These are phyloP conservation scores for Microcos paniculata DNA, from an alignment of 345 rosid genomes.

Conservation along the genomic window DNA sequence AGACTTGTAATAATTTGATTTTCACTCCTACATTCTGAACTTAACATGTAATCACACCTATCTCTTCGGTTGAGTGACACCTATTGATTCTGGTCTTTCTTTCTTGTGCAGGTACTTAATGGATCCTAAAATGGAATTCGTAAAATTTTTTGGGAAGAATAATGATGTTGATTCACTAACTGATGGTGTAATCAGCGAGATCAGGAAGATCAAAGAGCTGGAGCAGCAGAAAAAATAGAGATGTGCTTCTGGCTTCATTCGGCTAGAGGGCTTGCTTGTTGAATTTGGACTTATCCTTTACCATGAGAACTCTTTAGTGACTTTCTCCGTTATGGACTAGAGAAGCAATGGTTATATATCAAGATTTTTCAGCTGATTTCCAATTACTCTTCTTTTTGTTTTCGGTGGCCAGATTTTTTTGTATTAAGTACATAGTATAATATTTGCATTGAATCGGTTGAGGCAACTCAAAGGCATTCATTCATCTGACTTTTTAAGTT, in stretches of 20 bases:
- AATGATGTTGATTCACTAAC: conserved; percentile 71
- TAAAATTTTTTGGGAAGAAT: conserved; percentile 92
- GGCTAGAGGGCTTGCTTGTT: background rate
- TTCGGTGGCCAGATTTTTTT: too few species aligned
- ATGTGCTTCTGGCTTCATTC: background rate
- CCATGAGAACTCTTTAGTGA: background rate
- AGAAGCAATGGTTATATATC: background rate
- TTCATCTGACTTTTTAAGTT: too few species aligned
- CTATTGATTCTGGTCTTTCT: background rate
- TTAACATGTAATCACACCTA: background rate
- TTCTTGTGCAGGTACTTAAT: conserved; percentile 71
- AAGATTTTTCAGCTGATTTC: background rate
- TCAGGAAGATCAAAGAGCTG: too few species aligned
- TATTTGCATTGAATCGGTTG: too few species aligned
- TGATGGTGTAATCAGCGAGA: conserved; percentile 76
- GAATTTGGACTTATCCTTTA: background rate
- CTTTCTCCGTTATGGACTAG: background rate
- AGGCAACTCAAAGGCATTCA: too few species aligned
- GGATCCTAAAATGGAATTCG: conserved; percentile 85
- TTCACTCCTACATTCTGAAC: background rate
- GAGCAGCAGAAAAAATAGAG: conserved; percentile 47
- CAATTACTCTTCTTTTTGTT: too few species aligned
- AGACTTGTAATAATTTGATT: background rate
- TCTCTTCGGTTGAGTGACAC: background rate
- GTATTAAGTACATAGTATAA: too few species aligned